These are phyloP conservation scores for Hericium erinaceus DNA, from an alignment of 768 basidiomycete genomes.

Conservation along the genomic window DNA sequence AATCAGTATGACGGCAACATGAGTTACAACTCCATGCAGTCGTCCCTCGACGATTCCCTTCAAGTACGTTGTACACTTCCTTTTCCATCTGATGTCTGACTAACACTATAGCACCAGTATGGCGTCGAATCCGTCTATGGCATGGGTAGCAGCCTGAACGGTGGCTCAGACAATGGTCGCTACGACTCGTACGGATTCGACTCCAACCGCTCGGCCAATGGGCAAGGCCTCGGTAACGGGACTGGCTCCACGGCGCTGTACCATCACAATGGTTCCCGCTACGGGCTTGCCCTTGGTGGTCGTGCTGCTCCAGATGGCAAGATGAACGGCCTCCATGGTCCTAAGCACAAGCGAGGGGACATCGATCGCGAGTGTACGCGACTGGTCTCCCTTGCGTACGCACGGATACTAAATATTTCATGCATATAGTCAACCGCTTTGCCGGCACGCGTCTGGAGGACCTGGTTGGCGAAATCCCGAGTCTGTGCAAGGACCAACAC, in stretches of 20 bases:
- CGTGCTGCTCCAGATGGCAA: slow-evolving; percentile 57
- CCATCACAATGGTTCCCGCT: slow-evolving; percentile 69
- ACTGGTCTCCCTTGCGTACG: slow-evolving; percentile 6
- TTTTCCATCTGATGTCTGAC: slow-evolving; percentile 4
- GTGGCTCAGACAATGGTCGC: slow-evolving; percentile 37
- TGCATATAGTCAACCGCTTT: slow-evolving; percentile 79
- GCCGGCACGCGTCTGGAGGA: slow-evolving; percentile 94
- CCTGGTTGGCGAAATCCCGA: slow-evolving; percentile 87
- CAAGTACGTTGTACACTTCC: slow-evolving; percentile 32
- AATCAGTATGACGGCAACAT: slow-evolving; percentile 46
- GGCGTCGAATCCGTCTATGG: slow-evolving; percentile 44
- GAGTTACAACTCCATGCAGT: slow-evolving; percentile 33
- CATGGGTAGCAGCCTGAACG: slow-evolving; percentile 16
- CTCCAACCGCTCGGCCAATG: slow-evolving; percentile 16
- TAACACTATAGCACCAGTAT: slow-evolving; percentile 34
- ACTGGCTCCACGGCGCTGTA: slow-evolving; percentile 71
- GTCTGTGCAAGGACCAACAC: slow-evolving; percentile 97
- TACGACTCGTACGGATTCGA: slow-evolving; percentile 57
- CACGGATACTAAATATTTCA: not conserved
- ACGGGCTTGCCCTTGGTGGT: slow-evolving; percentile 54
- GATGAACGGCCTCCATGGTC: slow-evolving; percentile 85
- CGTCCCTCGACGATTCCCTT: slow-evolving; percentile 44
- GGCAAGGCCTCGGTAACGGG: slow-evolving; percentile 18
- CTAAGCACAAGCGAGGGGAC: slow-evolving; percentile 92
- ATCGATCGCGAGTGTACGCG: slow-evolving; percentile 75